Percentiles rank a stretch among this genome's conserved stretches.
phyloP scores from a whole-genome alignment of 805 yeast species.

The Torulaspora gathmanii region DNA sequence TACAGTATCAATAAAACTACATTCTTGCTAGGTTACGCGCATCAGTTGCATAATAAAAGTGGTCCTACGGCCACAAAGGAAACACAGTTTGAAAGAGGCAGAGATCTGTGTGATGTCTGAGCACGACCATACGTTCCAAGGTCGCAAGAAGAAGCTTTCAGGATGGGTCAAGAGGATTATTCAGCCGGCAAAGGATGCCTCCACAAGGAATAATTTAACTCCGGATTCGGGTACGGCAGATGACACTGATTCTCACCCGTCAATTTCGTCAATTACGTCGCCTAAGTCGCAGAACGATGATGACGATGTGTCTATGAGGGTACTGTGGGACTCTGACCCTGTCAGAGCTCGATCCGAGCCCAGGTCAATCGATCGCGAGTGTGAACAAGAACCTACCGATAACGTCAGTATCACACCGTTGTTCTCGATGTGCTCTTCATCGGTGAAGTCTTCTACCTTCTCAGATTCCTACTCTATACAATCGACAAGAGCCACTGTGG shows the following conservation, averaged over 20 bases:
- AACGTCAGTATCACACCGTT: slow-evolving; percentile 35
- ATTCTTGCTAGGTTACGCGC: slow-evolving; percentile 1
- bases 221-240: neutral
- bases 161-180: slow-evolving; percentile 35
- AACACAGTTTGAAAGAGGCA: neutral
- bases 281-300: slow-evolving; percentile 1
- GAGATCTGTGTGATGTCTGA: slow-evolving; percentile 1
- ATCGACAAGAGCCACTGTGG: slow-evolving; percentile 36
- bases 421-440: slow-evolving; percentile 35
- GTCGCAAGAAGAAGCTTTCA: slow-evolving; percentile 31
- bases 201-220: neutral
- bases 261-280: neutral
- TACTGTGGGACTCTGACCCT: slow-evolving; percentile 26
- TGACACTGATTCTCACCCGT: neutral
- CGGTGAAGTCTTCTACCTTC: slow-evolving; percentile 37
- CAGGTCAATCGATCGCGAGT: slow-evolving; percentile 2
- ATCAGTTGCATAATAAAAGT: neutral
- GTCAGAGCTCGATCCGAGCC: slow-evolving; percentile 10
- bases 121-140: slow-evolving; percentile 21
- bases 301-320: slow-evolving; percentile 13
- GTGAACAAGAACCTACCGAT: slow-evolving; percentile 18
- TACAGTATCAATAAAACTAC: slow-evolving; percentile 1
- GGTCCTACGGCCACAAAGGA: neutral
- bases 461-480: slow-evolving; percentile 36
- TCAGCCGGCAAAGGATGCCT: slow-evolving; percentile 23